phyloP scores from a whole-genome alignment of 2,329 filamentous ascomycete species.

The Juglanconis oblonga region DNA sequence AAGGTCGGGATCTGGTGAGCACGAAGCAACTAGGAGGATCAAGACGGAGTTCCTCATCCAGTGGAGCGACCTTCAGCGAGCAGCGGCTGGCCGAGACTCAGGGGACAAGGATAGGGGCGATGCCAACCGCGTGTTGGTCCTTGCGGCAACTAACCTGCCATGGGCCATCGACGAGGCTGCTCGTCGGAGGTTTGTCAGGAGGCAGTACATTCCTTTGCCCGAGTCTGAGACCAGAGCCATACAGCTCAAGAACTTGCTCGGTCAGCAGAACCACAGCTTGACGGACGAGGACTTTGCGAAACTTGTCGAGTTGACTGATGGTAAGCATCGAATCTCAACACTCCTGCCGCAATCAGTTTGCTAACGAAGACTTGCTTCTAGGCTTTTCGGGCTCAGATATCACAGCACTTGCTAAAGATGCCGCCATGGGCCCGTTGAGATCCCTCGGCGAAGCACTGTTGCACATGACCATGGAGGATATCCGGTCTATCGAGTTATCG shows the following conservation, averaged over 20 bases:
- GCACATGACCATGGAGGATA: slow-evolving; percentile 91
- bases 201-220: slow-evolving; percentile 94
- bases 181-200: slow-evolving; percentile 80
- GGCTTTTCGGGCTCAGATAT: slow-evolving; percentile 98
- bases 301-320: slow-evolving; percentile 79
- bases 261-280: slow-evolving; percentile 83
- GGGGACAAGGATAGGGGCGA: slow-evolving; percentile 70
- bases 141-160: slow-evolving; percentile 92
- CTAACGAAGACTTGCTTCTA: slow-evolving; percentile 33
- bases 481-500: slow-evolving; percentile 75
- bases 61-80: slow-evolving; percentile 91
- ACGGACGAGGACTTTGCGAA: slow-evolving; percentile 67
- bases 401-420: slow-evolving; percentile 93
- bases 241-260: slow-evolving; percentile 76
- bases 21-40: slow-evolving; percentile 88
- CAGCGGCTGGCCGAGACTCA: slow-evolving; percentile 79
- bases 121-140: slow-evolving; percentile 81
- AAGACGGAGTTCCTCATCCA: slow-evolving; percentile 98
- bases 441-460: slow-evolving; percentile 87
- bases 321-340: slow-evolving; percentile 44
- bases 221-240: slow-evolving; percentile 76
- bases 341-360: background rate
- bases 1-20: slow-evolving; percentile 77
- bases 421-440: slow-evolving; percentile 91
- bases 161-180: slow-evolving; percentile 99